Evolutionary conservation across 116 monocot genomes (phyloP).

Genomic region (Thalassia testudinum): DNA sequence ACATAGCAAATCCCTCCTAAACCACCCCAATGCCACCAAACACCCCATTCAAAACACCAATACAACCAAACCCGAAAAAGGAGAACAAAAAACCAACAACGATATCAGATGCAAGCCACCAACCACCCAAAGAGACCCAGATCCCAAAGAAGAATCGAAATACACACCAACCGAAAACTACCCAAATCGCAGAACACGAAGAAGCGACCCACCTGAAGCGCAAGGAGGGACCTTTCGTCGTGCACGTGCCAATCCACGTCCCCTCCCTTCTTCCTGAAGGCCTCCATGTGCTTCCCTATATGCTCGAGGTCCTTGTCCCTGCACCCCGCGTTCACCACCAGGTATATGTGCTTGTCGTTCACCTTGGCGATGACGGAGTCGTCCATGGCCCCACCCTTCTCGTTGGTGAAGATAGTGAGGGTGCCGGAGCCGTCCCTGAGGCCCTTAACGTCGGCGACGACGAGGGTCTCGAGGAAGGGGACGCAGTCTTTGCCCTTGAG

Average conservation of each 20-base stretch:
- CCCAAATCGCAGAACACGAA: no score
- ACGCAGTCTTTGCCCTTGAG: slow-evolving; percentile 48
- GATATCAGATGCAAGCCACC: no score
- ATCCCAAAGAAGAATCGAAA: no score
- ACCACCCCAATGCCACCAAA: no score
- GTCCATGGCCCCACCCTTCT: slow-evolving; percentile 84
- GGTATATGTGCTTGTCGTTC: slow-evolving; percentile 50
- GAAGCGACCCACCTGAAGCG: slow-evolving; percentile 99
- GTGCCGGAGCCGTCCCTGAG: slow-evolving; percentile 61
- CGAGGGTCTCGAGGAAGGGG: slow-evolving; percentile 65
- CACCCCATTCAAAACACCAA: no score
- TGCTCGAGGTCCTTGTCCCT: slow-evolving; percentile 91
- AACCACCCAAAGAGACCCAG: no score
- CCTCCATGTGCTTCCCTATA: slow-evolving; percentile 86
- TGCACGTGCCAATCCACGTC: slow-evolving; percentile 82
- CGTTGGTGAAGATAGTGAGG: slow-evolving; percentile 94
- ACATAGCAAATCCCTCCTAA: no score
- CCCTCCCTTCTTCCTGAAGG: slow-evolving; percentile 64
- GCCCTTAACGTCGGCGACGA: slow-evolving; percentile 77
- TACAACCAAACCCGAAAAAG: no score
- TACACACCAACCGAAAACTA: no score
- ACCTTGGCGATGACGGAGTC: slow-evolving; percentile 94
- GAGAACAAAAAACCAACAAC: no score
- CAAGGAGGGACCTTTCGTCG: slow-evolving; percentile 86
- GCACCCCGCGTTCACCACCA: slow-evolving; percentile 94